Base-by-base conservation (phyloP, 768 basidiomycete genomes). In the Galerina sulciceps region DNA sequence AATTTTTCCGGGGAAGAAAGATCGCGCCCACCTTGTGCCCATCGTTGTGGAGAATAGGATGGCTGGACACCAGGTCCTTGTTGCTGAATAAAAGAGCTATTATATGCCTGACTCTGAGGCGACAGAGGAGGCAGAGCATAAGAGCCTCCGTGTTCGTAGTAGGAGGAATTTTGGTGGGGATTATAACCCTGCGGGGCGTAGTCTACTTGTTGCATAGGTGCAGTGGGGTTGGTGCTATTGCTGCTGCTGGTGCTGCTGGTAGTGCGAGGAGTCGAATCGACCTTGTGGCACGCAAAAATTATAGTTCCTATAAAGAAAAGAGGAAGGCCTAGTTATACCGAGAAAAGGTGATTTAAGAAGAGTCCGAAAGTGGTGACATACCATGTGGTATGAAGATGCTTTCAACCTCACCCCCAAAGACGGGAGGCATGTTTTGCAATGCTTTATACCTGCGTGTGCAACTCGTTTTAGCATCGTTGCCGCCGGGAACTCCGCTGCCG, bases 381-480 rank as follows among this genome's bases (percentile, higher is more conserved):
- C 92, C 92, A 84, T 94, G 91, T 71, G 93, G 92, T 73, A 93
- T 92, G 74, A 91, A 94, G 62, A 94, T 88, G 75, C 90, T 93
- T 71, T 93, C 91, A 26, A 93, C 89, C 73, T 88, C 84, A 58
- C 81, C 82, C 49, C 78, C 79, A 57, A 82, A 76, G 49, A 79
- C 79, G 37, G 82, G 81, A 68, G 81, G 78, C 81, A 90, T 84
- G 65, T 76, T 76, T 69, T 89, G 89, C 56, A 81, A 79, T 43
- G 90, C 87, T 72, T 89, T 89, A 79, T 89, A 94, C 68, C 92
- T 81, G 72, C 91, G 83, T 62, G 91, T 93, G 67, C 92, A 94
- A 74, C 86, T 90, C 49, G 92, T 94, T 78, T 91, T 93, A 47
- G 91, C 92, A 69, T 85, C 85, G 67, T 80, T 88, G 52, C 79